Evolutionary conservation across 352 stramenopile genomes (phyloP), one percentile per base, ranked within the genome.

Genomic region (Phytophthora vignae): DNA sequence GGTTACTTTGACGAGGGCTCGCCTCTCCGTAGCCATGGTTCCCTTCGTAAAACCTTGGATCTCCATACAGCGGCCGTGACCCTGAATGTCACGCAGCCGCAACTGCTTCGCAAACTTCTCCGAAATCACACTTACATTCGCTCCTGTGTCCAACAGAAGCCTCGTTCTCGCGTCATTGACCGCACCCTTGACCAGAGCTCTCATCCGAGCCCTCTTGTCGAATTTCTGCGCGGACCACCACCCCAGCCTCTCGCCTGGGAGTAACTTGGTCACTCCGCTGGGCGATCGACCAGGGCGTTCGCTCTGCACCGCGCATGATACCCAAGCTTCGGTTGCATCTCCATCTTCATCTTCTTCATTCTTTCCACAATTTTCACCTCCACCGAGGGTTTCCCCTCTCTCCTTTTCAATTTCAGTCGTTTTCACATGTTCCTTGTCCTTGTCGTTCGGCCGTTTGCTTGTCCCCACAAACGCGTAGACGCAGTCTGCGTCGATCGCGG

Each of bases 181-280:
- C 5, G 57, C 42, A 2, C 57, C 40, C 27, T 33, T 9, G 7
- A 64, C 42, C 7, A 64, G 57, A 29, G 57, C 42, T 33, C 57
- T 31, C 57, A 54, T 55, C 15, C 42, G 15, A 3, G 27, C 14
- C 6, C 57, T 6, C 29, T 22, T 3, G 25, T 64, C 42, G 15
- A 29, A 64, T 17, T 14, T 27, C 25, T 65, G 17, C 0, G 44
- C n/a, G 17, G 44, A 56, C 58, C 58, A 65, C 42, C 58, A 64
- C 29, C 58, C 44, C 27, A 27, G 17, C 10, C 58, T 21, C 11
- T 64, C 58, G 3, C 46, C 58, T 22, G 44, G 29, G 1, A 27
- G 21, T n/a, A 56, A 21, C 12, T 49, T 56, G 15, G 36, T 14
- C n/a, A 17, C 19, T 12, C n/a, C 33, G 12, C 19, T 53, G 55